Evolutionary conservation across 805 yeast species (phyloP), one percentile per base, ranked within the genome.

Genomic region (Ogataea siamensis): DNA sequence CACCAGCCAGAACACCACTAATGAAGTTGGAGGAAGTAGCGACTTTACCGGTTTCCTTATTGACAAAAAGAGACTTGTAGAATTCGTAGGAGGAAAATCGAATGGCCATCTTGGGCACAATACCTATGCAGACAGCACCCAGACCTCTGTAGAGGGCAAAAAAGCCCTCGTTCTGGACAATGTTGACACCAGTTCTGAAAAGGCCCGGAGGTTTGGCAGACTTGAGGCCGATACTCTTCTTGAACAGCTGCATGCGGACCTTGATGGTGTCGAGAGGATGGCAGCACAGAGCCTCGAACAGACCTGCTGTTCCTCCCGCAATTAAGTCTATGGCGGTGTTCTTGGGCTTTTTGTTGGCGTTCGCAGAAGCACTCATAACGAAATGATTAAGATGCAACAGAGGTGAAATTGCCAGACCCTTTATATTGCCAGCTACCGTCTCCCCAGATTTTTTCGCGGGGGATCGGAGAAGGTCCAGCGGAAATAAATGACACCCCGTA

Each of bases 241-340:
- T 77, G 60, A 83, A 82, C 54, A 91, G 74, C 64, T 91, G 98
- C 98, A 91, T 91, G 59, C 98, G 79, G 46, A 91, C 99, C 66
- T 91, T 91, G 61, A 91, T 86, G 27, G 99, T 91, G 62, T 91
- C 99, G 53, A 91, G 74, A n/a, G 98, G 98, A 64, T 91, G 99
- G 63, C 99, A 91, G 62, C 91, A 80, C 47, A 93, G 72, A n/a
- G 98, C 99, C 71, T 91, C 99, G 59, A 89, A 87, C 44, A 91
- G 71, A 42, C 99, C 99, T 10, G 99, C 99, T 6, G 91, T 80
- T 55, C 99, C 99, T 53, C 99, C 99, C 22, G 97, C 93, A 33
- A 87, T 71, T 50, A 84, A 71, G 55, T 83, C 88, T 40, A 81
- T 73, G 9, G 79, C 75, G 16, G 81, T 53, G 37, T 64, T 66